Evolutionary conservation across 768 basidiomycete species (phyloP).

Genomic region (Pulveroboletus frians): DNA sequence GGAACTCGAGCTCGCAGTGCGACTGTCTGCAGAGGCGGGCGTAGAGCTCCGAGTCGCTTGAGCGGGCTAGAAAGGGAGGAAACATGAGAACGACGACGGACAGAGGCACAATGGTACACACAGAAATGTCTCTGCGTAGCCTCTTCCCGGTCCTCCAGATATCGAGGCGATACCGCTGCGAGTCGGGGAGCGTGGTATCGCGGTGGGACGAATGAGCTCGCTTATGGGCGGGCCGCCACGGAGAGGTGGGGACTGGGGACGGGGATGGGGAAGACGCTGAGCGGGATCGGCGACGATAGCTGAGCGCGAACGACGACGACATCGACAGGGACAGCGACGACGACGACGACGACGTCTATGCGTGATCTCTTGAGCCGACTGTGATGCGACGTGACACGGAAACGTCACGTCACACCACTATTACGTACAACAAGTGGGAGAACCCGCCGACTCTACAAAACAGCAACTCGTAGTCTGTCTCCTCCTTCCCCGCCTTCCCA

Average conservation of each 20-base stretch:
- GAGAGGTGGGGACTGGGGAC: constrained; percentile 32
- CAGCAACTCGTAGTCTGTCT: constrained; percentile 15
- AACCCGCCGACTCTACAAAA: constrained; percentile 14
- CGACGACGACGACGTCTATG: not conserved
- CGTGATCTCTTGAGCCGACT: constrained; percentile 11
- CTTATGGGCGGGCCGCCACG: constrained; percentile 44
- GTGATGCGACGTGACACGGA: constrained; percentile 11
- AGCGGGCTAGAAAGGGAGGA: constrained; percentile 10
- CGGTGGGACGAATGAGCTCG: constrained; percentile 42
- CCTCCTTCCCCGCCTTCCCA: not conserved
- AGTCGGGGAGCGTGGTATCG: constrained; percentile 30
- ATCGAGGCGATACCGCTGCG: constrained; percentile 50
- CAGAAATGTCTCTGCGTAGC: constrained; percentile 44
- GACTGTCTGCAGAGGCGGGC: constrained; percentile 28
- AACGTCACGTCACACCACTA: constrained; percentile 22
- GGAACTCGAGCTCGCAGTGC: constrained; percentile 19
- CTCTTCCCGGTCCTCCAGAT: constrained; percentile 52
- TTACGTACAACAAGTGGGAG: constrained; percentile 20
- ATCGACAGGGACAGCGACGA: constrained; percentile 17
- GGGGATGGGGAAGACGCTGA: constrained; percentile 39
- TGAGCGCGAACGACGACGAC: constrained; percentile 33
- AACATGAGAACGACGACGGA: not conserved
- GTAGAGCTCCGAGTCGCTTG: constrained; percentile 27
- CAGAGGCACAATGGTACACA: constrained; percentile 23
- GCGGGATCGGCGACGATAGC: constrained; percentile 49